These are phyloP conservation scores for Viola pubescens DNA, from an alignment of 441 rosid genomes.

Conservation along the genomic window DNA sequence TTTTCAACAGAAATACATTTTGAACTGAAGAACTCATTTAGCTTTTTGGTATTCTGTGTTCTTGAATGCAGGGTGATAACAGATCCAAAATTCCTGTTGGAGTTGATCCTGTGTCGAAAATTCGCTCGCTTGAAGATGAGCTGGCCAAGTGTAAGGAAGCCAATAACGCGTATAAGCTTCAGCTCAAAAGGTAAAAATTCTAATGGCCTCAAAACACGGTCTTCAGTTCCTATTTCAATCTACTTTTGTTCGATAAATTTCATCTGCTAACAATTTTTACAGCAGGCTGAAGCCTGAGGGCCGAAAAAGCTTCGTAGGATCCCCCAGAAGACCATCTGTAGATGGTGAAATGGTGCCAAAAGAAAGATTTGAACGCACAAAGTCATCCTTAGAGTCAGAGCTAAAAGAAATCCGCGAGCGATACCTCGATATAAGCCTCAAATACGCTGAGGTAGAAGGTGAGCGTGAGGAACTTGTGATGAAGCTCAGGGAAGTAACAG, in stretches of 20 bases:
- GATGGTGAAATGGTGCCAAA: constrained; percentile 34
- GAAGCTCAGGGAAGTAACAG: constrained; percentile 41
- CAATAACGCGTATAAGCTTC: constrained; percentile 26
- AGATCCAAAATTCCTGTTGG: constrained; percentile 7
- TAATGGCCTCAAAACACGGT: constrained; percentile 1
- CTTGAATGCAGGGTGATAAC: constrained; percentile 22
- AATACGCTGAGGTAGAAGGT: constrained; percentile 51
- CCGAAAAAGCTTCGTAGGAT: constrained; percentile 17
- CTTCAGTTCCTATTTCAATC: not conserved
- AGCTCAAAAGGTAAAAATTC: constrained; percentile 28
- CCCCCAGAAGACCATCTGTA: constrained; percentile 28
- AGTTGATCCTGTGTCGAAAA: constrained; percentile 24
- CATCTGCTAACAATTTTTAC: not conserved
- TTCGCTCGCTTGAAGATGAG: constrained; percentile 31
- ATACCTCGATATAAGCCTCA: constrained; percentile 52
- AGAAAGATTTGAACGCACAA: constrained; percentile 40
- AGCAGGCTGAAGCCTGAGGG: constrained; percentile 28
- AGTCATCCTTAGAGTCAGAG: constrained; percentile 46
- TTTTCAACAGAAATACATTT: not conserved
- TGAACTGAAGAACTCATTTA: not conserved
- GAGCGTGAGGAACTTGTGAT: constrained; percentile 54
- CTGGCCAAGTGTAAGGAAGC: constrained; percentile 28
- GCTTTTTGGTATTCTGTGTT: constrained; percentile 1
- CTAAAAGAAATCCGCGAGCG: constrained; percentile 42
- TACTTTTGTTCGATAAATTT: not conserved